Base-by-base conservation (phyloP, 352 stramenopile species). In the Phytopythium delawarense region DNA sequence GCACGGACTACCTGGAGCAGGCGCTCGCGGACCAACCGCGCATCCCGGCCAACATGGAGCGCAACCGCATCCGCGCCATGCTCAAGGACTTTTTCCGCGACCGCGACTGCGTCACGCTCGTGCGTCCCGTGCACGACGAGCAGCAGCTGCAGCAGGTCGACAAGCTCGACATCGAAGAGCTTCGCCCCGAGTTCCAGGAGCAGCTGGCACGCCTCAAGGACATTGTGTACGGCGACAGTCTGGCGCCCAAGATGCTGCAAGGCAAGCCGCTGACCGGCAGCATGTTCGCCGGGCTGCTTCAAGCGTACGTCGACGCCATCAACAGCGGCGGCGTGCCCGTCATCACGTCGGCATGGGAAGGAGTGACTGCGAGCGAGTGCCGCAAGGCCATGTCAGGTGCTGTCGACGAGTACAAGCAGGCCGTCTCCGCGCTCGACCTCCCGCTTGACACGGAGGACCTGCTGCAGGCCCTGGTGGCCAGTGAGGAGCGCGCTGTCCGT, bases 281-380 rank as follows among this genome's bases (percentile, higher is more conserved):
- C 53, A 95, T 94, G 82, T 94, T 95, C 64, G 86, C 81, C 1
- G 82, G 81, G 0, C 75, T 96, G 51, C 59, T 92, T n/a, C 76
- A 88, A 45, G 76, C 84, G 4, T 96, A 96, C 61, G 87, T 96
- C 28, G 80, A 86, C 34, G 86, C 88, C 7, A 91, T 92, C 53
- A 94, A 95, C 75, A 85, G 96, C 69, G 79, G 96, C 30, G 84
- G 86, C 32, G 85, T 96, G 40, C 89, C 89, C 1, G 86, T 92
- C 32, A 96, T 96, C 61, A 89, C 82, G 15, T 93, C 81, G 11
- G 89, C 89, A 15, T 96, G 89, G 89, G 84, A 95, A 56, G 82
- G 81, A 20, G 85, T 96, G 37, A 92, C 85, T 34, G 79, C 76
- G 2, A 91, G 78, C 53, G 85, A 96, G 63, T 92, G 81, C 62